phyloP scores from a whole-genome alignment of 129 eudicot genomes.

The Flaveria robusta region DNA sequence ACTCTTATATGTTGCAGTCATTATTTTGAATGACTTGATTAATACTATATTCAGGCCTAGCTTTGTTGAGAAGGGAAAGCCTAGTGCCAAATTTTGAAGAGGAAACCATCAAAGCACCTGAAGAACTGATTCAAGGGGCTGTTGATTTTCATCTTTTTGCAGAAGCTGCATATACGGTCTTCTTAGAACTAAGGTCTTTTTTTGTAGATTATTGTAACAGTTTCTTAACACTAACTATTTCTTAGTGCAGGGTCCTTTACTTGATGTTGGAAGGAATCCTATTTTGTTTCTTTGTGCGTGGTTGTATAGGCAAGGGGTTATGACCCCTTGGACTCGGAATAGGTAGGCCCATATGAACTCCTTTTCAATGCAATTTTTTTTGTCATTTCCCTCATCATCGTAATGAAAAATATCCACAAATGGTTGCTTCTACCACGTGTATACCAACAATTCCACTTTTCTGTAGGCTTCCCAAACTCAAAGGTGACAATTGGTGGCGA shows the following conservation, averaged over 20 bases:
- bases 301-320: slow-evolving; percentile 74
- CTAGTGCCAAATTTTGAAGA: slow-evolving; percentile 39
- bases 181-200: slow-evolving; percentile 23
- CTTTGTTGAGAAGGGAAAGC: slow-evolving; percentile 52
- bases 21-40: slow-evolving; percentile 3
- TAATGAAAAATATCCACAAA: neutral
- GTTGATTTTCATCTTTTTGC: slow-evolving; percentile 60
- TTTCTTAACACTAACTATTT: slow-evolving; percentile 11
- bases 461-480: slow-evolving; percentile 57
- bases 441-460: slow-evolving; percentile 28
- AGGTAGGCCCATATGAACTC: slow-evolving; percentile 32
- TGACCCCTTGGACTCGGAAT: slow-evolving; percentile 63
- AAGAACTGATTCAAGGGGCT: slow-evolving; percentile 58
- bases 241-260: slow-evolving; percentile 61
- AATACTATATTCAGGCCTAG: slow-evolving; percentile 49
- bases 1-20: slow-evolving; percentile 12
- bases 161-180: slow-evolving; percentile 82
- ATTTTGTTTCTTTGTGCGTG: slow-evolving; percentile 64
- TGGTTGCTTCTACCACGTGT: neutral
- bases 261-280: slow-evolving; percentile 78
- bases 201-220: slow-evolving; percentile 9
- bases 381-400: neutral
- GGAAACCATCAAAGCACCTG: slow-evolving; percentile 49
- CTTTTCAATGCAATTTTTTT: neutral
- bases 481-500: slow-evolving; percentile 90